Evolutionary conservation across 805 yeast species (phyloP).

Genomic region (Metschnikowia santaceciliae): DNA sequence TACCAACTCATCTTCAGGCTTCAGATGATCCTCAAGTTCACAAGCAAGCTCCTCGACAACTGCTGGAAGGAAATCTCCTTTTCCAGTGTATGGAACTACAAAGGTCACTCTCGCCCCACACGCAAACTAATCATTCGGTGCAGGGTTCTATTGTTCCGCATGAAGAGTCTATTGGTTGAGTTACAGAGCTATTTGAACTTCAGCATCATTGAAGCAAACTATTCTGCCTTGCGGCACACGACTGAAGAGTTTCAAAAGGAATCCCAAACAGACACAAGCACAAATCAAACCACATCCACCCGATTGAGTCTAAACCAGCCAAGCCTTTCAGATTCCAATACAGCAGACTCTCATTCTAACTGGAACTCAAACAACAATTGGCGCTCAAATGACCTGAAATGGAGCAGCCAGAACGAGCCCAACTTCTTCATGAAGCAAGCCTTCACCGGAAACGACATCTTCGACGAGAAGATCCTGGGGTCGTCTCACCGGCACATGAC

Average conservation of each 20-base stretch:
- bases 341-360: no score
- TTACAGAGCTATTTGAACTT: constrained; percentile 52
- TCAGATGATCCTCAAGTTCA: constrained; percentile 56
- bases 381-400: background rate
- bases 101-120: constrained; percentile 39
- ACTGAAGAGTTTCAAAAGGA: constrained; percentile 9
- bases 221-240: constrained; percentile 36
- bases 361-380: no score
- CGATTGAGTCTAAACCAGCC: background rate
- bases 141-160: constrained; percentile 52
- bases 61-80: constrained; percentile 63
- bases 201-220: constrained; percentile 58
- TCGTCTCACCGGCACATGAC: constrained; percentile 7
- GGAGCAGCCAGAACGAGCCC: constrained; percentile 5
- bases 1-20: constrained; percentile 79
- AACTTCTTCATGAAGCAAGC: constrained; percentile 12
- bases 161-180: constrained; percentile 54
- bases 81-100: constrained; percentile 63
- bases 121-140: constrained; percentile 52
- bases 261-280: constrained; percentile 1
- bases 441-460: constrained; percentile 20
- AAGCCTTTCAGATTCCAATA: no score
- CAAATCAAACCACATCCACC: background rate
- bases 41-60: constrained; percentile 54
- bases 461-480: constrained; percentile 21